Base-by-base conservation (phyloP, 768 basidiomycete genomes). In the Mycena filopes region DNA sequence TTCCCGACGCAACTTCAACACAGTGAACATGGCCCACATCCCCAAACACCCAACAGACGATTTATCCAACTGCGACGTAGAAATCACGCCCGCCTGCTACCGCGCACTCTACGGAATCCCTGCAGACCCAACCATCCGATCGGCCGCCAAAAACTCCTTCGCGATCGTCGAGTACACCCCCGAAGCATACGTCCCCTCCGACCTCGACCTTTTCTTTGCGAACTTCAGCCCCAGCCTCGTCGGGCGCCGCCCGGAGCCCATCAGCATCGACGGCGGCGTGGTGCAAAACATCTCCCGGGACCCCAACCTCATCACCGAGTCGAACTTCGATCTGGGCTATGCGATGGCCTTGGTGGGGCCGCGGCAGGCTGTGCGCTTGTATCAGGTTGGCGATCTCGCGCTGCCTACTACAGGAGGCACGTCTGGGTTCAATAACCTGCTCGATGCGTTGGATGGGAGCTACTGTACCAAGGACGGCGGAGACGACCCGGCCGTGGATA, bases 321-420 rank as follows among this genome's bases (percentile, higher is more conserved):
- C 85, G n/a, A 78, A 87, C 65, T 80, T 88, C 18, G 87, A 88
- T 72, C 77, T 89, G 3, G 7, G 87, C 74, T 87, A 86, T 65
- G 81, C 80, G 16, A 83, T 89, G 85, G 73, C 77, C 11, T 76
- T 81, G 20, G 53, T 62, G 77, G 9, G 74, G 70, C 23, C 74
- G 74, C 20, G 41, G 28, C 82, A 83, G 65, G 68, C 71, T 16
- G 79, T 84, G 23, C 80, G 77, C 1, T 72, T 85, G 25, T 77
- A 82, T 57, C 83, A 85, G 58, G 78, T 78, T 6, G 83, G 83
- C 25, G 83, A 84, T 60, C 57, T 81, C 40, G 5, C 33, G 16
- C 48, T 28, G 11, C 41, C 25, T 10, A 20, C 41, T 16, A 25
- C 26, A 8, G 18, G 18, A 10, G 26, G n/a, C 10, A 11, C 28